Evolutionary conservation across 2,329 filamentous ascomycete species (phyloP), one percentile per base, ranked within the genome.

Genomic region (Tolypocladium capitatum): DNA sequence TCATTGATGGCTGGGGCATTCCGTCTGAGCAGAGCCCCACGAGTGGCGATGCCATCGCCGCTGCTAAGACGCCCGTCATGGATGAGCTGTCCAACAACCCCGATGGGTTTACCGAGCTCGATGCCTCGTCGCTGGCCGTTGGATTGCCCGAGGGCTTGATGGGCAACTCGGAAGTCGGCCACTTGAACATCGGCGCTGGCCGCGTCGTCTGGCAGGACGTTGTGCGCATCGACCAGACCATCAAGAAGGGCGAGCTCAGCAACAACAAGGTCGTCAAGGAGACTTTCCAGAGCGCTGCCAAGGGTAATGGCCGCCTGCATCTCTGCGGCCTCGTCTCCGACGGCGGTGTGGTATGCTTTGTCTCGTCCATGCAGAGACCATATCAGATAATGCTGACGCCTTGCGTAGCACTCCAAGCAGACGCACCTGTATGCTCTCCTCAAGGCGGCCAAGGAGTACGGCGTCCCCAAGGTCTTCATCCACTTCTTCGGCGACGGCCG

Each of bases 401-500:
- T 5, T 30, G 6, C 21, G 46, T 52, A 83, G 79, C 92, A 98
- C 75, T 82, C 89, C 55, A 94, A 98, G 74, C 94, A 96, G 73
- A 84, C 84, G 53, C 92, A 98, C 67, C 76, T 98, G 50, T 86
- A 92, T 62, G 83, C 82, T 49, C 80, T 98, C 34, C 79, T 98
- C 55, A 80, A 85, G 66, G 86, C 92, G 34, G 92, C 92, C 62
- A 96, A 96, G 76, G 83, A 86, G 59, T 81, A 86, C 61, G 81
- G 80, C 43, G 80, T 98, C 32, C 87, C 90, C 57, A 76, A 97
- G 60, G 90, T 98, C 59, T 97, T 84, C 74, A 94, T 98, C 63
- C 92, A 98, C 78, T 97, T 97, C 80, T 97, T 98, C 64, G 92
- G 88, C 54, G 92, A 98, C 69, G 92, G 92, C 58, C 86, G 92